Evolutionary conservation across 139 green algal species (phyloP), one percentile per base, ranked within the genome.

Genomic region (Micractinium sp.): DNA sequence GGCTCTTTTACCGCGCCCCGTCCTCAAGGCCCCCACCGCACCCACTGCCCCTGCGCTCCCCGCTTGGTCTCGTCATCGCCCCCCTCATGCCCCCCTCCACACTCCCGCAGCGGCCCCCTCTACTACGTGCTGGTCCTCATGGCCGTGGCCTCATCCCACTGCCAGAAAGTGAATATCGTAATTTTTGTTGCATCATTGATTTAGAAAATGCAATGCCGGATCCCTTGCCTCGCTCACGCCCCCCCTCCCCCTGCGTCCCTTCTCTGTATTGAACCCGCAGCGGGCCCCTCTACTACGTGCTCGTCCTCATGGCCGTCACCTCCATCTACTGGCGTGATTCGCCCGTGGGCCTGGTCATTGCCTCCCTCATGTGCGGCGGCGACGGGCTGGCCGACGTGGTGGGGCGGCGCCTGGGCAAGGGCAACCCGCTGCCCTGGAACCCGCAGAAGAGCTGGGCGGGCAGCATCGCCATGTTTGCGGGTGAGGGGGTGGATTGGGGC

Each of bases 341-440:
- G 7, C 91, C 92, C 9, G 84, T 94, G 56, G 90, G 93, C 16
- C 73, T 96, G 23, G 69, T 95, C 22, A 92, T 92, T 15, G 78
- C 96, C 14, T 90, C 92, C 31, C 91, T 98, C 71, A 98, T 99
- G 97, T 98, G 97, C 82, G 97, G 95, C 18, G 97, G 97, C 0
- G 97, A 99, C 86, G 97, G 97, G 2, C 88, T 99, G 67, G 97
- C 97, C 33, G 97, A 99, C 91, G 98, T 99, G 39, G 94, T 98
- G 13, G 97, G 97, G 0, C 92, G 97, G 23, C 91, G 93, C 16
- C 94, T 94, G 83, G 95, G 96, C 38, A 71, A 23, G 22, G 39
- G 69, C 53, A 80, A 85, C 77, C 95, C 93, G 82, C 94, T 99
- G 81, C 96, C 97, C 27, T 99, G 94, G 91, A 99, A 99, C 91